A percentile compares a stretch with the other conserved stretches of the same genome.
phyloP scores from a whole-genome alignment of 495 filamentous ascomycete species.

The Elasticomyces elasticus region DNA sequence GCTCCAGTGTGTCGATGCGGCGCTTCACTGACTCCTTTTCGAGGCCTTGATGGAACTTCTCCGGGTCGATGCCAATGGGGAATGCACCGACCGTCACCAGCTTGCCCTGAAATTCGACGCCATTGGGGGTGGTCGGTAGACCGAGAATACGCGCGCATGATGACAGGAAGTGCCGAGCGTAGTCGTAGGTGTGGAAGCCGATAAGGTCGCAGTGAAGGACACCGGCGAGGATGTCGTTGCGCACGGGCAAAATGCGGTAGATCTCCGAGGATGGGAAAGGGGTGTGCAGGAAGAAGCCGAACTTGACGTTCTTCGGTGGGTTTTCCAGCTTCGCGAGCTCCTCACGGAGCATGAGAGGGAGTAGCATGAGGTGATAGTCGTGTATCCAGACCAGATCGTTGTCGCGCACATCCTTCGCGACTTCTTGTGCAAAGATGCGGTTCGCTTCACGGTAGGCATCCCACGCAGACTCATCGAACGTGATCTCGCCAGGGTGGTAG shows the following conservation, averaged over 20 bases:
- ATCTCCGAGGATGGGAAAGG: slow-evolving; percentile 91
- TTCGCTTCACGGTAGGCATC: slow-evolving; percentile 80
- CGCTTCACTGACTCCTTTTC: slow-evolving; percentile 69
- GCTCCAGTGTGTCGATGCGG: slow-evolving; percentile 64
- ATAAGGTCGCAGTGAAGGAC: slow-evolving; percentile 77
- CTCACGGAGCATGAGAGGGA: slow-evolving; percentile 76
- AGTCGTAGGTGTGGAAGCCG: slow-evolving; percentile 94
- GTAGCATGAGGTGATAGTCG: slow-evolving; percentile 91
- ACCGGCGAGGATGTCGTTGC: slow-evolving; percentile 69
- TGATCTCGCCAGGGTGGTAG: slow-evolving; percentile 89
- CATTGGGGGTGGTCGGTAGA: slow-evolving; percentile 70
- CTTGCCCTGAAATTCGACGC: slow-evolving; percentile 66
- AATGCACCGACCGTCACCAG: slow-evolving; percentile 70
- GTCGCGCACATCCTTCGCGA: slow-evolving; percentile 60
- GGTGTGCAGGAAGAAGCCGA: slow-evolving; percentile 92
- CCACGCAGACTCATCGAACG: slow-evolving; percentile 81
- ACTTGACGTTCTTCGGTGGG: slow-evolving; percentile 59
- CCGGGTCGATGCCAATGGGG: slow-evolving; percentile 90
- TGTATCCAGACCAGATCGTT: slow-evolving; percentile 91
- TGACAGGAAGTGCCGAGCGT: slow-evolving; percentile 79
- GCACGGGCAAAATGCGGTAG: slow-evolving; percentile 79
- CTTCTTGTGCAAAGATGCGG: slow-evolving; percentile 67
- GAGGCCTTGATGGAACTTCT: slow-evolving; percentile 83
- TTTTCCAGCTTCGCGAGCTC: slow-evolving; percentile 52
- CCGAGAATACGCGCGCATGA: slow-evolving; percentile 75